phyloP scores from a whole-genome alignment of 2,329 filamentous ascomycete genomes.

The Coniosporium tulheliwenetii region DNA sequence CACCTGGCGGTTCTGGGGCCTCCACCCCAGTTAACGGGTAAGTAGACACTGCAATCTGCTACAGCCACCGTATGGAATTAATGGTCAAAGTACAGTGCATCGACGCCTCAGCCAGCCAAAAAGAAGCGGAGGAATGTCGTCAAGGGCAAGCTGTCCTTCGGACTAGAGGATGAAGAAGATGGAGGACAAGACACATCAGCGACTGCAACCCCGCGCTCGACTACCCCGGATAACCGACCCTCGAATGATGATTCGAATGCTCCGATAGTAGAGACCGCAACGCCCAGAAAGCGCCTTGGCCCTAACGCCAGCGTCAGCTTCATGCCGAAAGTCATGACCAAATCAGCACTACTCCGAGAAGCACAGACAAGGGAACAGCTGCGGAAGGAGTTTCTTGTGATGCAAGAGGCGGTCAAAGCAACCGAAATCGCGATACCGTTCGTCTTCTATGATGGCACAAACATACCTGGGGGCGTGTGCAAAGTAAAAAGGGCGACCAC shows the following conservation, averaged over 20 bases:
- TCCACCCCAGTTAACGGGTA: constrained; percentile 45
- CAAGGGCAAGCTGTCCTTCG: constrained; percentile 54
- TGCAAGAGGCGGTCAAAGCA: constrained; percentile 76
- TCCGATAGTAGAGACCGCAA: constrained; percentile 14
- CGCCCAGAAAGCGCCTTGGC: constrained; percentile 38
- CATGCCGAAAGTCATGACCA: constrained; percentile 63
- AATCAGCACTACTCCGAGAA: constrained; percentile 60
- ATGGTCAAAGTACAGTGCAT: constrained; percentile 41
- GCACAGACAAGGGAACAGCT: constrained; percentile 60
- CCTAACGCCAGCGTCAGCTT: constrained; percentile 46
- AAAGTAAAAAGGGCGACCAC: constrained; percentile 86
- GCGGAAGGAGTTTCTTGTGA: constrained; percentile 62
- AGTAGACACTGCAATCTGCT: constrained; percentile 14
- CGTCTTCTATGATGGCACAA: constrained; percentile 91
- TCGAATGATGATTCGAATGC: constrained; percentile 5
- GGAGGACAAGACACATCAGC: constrained; percentile 23
- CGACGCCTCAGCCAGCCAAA: constrained; percentile 36
- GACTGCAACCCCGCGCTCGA: constrained; percentile 22
- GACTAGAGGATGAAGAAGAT: constrained; percentile 50
- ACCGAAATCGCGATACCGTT: constrained; percentile 88
- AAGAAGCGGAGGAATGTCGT: constrained; percentile 38
- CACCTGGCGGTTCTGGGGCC: constrained; percentile 29
- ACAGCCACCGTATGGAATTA: constrained; percentile 20
- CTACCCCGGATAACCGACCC: constrained; percentile 17
- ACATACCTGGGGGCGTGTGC: constrained; percentile 70